Base-by-base conservation (phyloP, 495 filamentous ascomycete genomes). In the Tetracladium setigerum region DNA sequence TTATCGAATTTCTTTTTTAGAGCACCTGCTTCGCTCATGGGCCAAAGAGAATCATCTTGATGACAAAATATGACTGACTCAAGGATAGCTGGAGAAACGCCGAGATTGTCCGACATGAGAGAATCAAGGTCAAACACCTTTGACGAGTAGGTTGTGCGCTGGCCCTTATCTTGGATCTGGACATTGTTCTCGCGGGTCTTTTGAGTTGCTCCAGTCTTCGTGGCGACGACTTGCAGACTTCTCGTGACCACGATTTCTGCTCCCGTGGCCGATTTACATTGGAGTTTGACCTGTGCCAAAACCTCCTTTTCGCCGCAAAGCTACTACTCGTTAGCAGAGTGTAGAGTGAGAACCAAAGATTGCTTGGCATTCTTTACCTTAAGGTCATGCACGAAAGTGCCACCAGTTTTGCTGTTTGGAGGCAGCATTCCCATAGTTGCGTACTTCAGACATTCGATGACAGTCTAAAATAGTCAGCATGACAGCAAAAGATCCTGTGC, bases 401-500 rank as follows among this genome's bases (percentile, higher is more conserved):
- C 92, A 32, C 87, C 85, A n/a, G n/a, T n/a, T 60, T 84, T 89
- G 71, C 84, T 92, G 69, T 95, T 95, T 22, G 90, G 89, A 18
- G 92, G 92, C 2, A 95, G 74, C 50, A 95, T 84, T 42, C 92
- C 92, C 11, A 89, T 96, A 30, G 94, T 95, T 37, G 85, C 90
- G 83, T 95, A 98, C 62, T 96, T 96, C 56, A 98, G 88, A 61
- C 92, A 95, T 64, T 98, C 92, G 67, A 98, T 97, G 62, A 98
- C 95, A 38, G 94, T 97, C 78, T 83, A 31, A 19, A 9, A 16
- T 18, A 13, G 1, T 62, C 34, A 62, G 56, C 38, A 39, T 16
- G 30, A 16, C 9, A 1, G n/a, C 16, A 16, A 13, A 48, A 31
- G n/a, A 33, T 56, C 68, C 16, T 66, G 17, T 11, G 8, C 15